Evolutionary conservation across 345 rosid genomes (phyloP).

Genomic region (Anastatica hierochuntica): DNA sequence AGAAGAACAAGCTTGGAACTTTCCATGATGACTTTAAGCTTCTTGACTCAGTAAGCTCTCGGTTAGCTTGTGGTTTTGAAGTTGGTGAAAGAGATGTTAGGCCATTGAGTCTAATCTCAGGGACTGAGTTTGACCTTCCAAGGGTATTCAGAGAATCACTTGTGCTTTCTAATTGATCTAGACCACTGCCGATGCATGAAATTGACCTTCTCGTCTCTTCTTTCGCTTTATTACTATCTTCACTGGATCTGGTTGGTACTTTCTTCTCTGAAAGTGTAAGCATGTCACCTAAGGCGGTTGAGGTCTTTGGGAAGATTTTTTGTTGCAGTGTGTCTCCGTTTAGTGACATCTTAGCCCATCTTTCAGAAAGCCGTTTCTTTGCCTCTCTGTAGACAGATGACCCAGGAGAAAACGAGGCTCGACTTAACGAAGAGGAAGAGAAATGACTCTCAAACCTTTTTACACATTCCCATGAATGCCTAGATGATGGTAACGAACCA

Average conservation of each 20-base stretch:
- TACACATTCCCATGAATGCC: conserved; percentile 85
- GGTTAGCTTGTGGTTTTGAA: conserved; percentile 34
- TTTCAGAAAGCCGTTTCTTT: conserved; percentile 59
- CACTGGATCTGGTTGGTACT: conserved; percentile 35
- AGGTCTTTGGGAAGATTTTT: conserved; percentile 46
- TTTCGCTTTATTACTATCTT: conserved; percentile 26
- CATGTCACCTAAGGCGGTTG: conserved; percentile 95
- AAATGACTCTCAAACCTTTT: conserved; percentile 65
- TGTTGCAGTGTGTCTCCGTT: conserved; percentile 44
- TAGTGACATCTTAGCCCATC: conserved; percentile 90
- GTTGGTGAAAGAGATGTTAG: no score
- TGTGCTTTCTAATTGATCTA: conserved; percentile 35
- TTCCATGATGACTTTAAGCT: conserved; percentile 52
- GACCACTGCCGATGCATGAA: conserved; percentile 34
- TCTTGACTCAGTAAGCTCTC: conserved; percentile 42
- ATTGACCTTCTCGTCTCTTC: conserved; percentile 48
- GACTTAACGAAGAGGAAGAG: conserved; percentile 65
- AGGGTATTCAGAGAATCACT: conserved; percentile 37
- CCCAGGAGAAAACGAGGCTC: conserved; percentile 76
- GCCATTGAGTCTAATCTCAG: conserved; percentile 40
- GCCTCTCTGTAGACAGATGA: conserved; percentile 64
- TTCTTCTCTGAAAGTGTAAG: conserved; percentile 78
- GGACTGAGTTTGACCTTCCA: conserved; percentile 68
- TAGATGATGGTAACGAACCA: conserved; percentile 75
- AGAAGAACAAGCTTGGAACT: conserved; percentile 82